Base-by-base conservation (phyloP, 495 filamentous ascomycete species). In the Penicillium macrosclerotiorum region DNA sequence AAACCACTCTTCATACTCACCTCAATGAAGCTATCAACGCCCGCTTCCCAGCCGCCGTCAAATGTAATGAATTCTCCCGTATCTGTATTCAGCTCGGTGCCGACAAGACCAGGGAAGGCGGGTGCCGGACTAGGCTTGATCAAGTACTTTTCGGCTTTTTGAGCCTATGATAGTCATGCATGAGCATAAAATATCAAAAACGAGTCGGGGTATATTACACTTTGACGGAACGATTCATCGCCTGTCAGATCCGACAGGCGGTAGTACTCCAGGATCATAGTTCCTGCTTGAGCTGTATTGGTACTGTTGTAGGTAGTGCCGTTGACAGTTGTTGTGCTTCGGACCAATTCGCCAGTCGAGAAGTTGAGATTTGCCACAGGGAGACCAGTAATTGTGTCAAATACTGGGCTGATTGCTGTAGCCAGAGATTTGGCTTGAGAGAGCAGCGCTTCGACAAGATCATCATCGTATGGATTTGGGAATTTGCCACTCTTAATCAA, bases 21-120 rank as follows among this genome's bases (percentile, higher is more conserved):
- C 51, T 59, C 55, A 14, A 59, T 42, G 23, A 51, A 54, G 26
- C 55, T 59, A 40, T 59, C 55, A 22, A 59, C 52, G 4, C 51
- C 55, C 20, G 51, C 51, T 37, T 55, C 22, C 55, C 55, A 59
- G 25, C 55, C 55, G 19, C 37, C 51, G 36, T 59, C 55, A 22
- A 51, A 50, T 3, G 55, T 59, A 26, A 59, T 54, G 32, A 50
- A 58, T 7, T 58, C 47, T 18, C 55, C 55, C 7, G 51, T 48
- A 5, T 54, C 47, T 14, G 42, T 59, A 25, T 59, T 39, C 3
- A 55, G 34, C 44, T 59, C 46, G 13, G 51, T 59, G 12, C 55
- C 50, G 4, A 59, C 36, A 8, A 59, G 47, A 13, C 51, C 55
- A 8, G 55, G 55, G 39, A 43, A 59, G 2, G 33, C 31, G 0